phyloP scores from a whole-genome alignment of 805 yeast species.

The Lipomyces sp. region DNA sequence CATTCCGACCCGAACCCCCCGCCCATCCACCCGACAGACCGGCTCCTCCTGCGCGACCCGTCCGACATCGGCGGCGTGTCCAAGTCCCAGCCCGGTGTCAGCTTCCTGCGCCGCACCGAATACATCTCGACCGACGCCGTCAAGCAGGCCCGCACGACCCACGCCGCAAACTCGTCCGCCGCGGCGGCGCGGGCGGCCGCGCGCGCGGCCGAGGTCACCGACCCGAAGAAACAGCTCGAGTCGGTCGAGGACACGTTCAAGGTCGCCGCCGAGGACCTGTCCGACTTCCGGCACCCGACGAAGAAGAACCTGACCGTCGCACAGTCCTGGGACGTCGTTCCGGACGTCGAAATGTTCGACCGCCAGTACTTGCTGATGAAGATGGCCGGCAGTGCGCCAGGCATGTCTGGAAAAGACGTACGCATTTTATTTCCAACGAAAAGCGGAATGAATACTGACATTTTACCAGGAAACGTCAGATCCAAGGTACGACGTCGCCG shows the following conservation, averaged over 20 bases:
- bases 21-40: slow-evolving; percentile 39
- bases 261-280: slow-evolving; percentile 45
- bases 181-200: slow-evolving; percentile 30
- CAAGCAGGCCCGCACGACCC: slow-evolving; percentile 26
- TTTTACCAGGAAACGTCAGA: slow-evolving; percentile 30
- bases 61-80: slow-evolving; percentile 42
- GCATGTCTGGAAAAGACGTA: slow-evolving; percentile 37
- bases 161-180: slow-evolving; percentile 20
- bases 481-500: slow-evolving; percentile 41
- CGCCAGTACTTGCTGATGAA: slow-evolving; percentile 64
- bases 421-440: slow-evolving; percentile 40
- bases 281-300: slow-evolving; percentile 67
- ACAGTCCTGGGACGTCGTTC: slow-evolving; percentile 73
- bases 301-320: slow-evolving; percentile 72
- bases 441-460: slow-evolving; percentile 21
- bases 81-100: slow-evolving; percentile 44
- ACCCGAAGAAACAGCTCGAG: slow-evolving; percentile 60
- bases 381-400: slow-evolving; percentile 50
- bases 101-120: slow-evolving; percentile 93
- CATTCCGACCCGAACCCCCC: slow-evolving; percentile 22
- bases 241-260: slow-evolving; percentile 79
- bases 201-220: slow-evolving; percentile 35
- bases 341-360: slow-evolving; percentile 90
- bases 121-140: slow-evolving; percentile 68
- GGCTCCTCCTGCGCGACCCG: slow-evolving; percentile 76